phyloP scores from a whole-genome alignment of 768 basidiomycete species.

The Phaffia tasmanica region DNA sequence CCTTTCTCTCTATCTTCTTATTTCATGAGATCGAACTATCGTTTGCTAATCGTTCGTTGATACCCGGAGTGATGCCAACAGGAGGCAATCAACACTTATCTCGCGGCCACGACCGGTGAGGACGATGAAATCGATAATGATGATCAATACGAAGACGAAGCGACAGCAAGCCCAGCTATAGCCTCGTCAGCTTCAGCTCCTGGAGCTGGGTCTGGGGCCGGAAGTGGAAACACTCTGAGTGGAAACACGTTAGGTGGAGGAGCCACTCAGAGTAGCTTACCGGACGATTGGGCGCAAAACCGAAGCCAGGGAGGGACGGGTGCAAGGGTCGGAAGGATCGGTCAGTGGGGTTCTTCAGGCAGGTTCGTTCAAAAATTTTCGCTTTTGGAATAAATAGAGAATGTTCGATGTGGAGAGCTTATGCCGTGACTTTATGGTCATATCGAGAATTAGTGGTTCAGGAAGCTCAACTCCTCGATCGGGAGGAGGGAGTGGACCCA shows the following conservation, averaged over 20 bases:
- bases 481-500: slow-evolving; percentile 32
- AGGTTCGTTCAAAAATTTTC: neutral
- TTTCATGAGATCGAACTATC: neutral
- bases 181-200: neutral
- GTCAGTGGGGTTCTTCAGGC: slow-evolving; percentile 23
- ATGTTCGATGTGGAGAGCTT: too few species aligned
- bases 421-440: too few species aligned
- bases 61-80: neutral
- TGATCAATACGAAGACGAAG: slow-evolving; percentile 4
- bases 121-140: too few species aligned
- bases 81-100: slow-evolving; percentile 22
- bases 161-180: neutral
- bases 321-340: slow-evolving; percentile 26
- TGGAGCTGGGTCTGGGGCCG: slow-evolving; percentile 14
- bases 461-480: slow-evolving; percentile 14
- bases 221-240: slow-evolving; percentile 45
- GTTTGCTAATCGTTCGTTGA: neutral
- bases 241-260: slow-evolving; percentile 48
- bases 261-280: slow-evolving; percentile 43
- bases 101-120: slow-evolving; percentile 14
- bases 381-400: neutral
- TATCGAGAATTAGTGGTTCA: slow-evolving; percentile 12
- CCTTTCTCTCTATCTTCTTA: neutral
- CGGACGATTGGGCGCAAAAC: slow-evolving; percentile 33
- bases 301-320: slow-evolving; percentile 21